phyloP scores from a whole-genome alignment of 2,329 filamentous ascomycete genomes.

The Didymosphaeria variabile region DNA sequence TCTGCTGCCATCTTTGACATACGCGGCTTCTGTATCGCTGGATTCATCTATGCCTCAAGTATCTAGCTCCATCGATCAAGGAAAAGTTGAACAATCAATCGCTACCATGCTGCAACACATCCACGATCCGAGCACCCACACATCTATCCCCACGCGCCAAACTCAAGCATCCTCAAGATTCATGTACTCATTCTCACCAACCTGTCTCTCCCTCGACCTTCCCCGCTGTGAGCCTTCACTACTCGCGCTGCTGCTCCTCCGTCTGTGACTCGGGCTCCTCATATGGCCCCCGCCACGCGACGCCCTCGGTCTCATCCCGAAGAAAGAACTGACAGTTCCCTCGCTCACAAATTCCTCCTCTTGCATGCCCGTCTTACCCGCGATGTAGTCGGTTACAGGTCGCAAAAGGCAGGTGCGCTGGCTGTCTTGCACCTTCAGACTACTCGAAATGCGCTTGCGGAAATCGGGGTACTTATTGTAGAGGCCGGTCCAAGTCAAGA shows the following conservation, averaged over 20 bases:
- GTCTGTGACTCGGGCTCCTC: background rate
- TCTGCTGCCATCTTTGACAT: background rate
- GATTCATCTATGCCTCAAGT: background rate
- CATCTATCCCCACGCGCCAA: background rate
- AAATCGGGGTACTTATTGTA: constrained; percentile 17
- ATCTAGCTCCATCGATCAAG: background rate
- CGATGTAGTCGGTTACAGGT: constrained; percentile 14
- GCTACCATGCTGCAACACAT: background rate
- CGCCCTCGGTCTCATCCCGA: background rate
- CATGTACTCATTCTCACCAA: constrained; percentile 5
- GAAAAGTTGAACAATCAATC: too few relatives aligned
- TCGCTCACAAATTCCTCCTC: background rate
- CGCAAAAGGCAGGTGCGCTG: constrained; percentile 9
- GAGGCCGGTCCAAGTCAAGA: constrained; percentile 11
- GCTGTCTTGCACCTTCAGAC: constrained; percentile 1
- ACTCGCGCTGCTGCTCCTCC: background rate
- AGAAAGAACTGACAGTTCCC: background rate
- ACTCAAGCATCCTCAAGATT: background rate
- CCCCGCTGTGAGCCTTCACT: background rate
- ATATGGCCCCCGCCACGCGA: background rate
- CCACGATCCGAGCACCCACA: background rate
- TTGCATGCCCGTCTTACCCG: background rate
- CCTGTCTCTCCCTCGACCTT: background rate
- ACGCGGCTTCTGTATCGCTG: background rate
- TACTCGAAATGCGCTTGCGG: constrained; percentile 3